A percentile compares a stretch with the other conserved stretches of the same genome.
Evolutionary conservation across 306 rosid species (phyloP).

Genomic region (Vicia faba): DNA sequence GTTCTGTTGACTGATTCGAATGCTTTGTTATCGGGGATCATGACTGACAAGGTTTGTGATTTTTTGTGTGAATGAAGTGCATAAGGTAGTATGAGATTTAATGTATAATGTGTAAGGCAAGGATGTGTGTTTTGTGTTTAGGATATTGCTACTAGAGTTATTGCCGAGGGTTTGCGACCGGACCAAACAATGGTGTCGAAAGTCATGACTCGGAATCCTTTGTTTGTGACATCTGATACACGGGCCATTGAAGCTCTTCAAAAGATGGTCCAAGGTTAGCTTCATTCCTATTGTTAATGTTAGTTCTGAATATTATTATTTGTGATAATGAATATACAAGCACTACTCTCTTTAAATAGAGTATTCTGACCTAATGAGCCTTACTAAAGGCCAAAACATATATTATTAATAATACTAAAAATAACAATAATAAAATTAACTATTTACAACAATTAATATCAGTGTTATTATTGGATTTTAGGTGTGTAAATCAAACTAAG

Average conservation of each 20-base stretch:
- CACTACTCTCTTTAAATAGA: too few species aligned
- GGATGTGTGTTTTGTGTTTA: slow-evolving; percentile 43
- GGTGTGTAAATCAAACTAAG: slow-evolving; percentile 7
- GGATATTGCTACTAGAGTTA: slow-evolving; percentile 85
- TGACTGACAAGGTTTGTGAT: slow-evolving; percentile 79
- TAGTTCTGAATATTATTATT: too few species aligned
- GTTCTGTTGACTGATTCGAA: slow-evolving; percentile 83
- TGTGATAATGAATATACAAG: too few species aligned
- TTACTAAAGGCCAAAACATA: too few species aligned
- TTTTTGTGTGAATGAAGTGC: not conserved
- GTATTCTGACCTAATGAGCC: too few species aligned
- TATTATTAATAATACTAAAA: too few species aligned
- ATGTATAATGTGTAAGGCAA: slow-evolving; percentile 28
- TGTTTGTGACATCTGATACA: slow-evolving; percentile 76
- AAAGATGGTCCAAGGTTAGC: slow-evolving; percentile 88
- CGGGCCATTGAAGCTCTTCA: slow-evolving; percentile 90
- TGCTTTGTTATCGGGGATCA: slow-evolving; percentile 92
- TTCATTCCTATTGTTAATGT: too few species aligned
- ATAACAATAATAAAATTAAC: too few species aligned
- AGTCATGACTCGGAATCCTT: slow-evolving; percentile 87
- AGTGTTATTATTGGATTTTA: not conserved
- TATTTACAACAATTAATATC: too few species aligned
- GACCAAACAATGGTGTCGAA: slow-evolving; percentile 83
- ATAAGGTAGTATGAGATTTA: not conserved
- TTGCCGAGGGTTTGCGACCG: slow-evolving; percentile 88